Evolutionary conservation across 2,329 filamentous ascomycete genomes (phyloP), one percentile per base, ranked within the genome.

Genomic region (Pseudogymnoascus sp.): DNA sequence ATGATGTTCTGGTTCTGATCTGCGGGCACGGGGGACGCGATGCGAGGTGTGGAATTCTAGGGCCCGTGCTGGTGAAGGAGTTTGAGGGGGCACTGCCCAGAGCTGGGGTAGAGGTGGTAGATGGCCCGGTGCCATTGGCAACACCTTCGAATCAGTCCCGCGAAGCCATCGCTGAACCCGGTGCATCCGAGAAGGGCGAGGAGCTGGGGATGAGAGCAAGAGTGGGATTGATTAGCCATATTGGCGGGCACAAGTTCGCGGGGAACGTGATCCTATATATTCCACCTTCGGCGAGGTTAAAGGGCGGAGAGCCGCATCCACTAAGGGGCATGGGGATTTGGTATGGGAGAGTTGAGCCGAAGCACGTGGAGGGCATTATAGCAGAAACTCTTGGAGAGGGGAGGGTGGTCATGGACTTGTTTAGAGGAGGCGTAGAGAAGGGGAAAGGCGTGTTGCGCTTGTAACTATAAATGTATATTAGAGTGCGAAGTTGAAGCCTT

Each of bases 11-110:
- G n/a, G 84, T 99, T 31, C 77, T 97, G 19, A 88, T 97, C 46
- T 99, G 95, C 72, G 91, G 92, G 0, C 95, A 99, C 70, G 89
- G 88, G 13, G 86, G 87, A 2, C 82, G 95, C 10, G 95, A 99
- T 72, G 78, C 81, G 70, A 83, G 95, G 61, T 99, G 95, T 71
- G 93, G 95, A 0, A 77, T 90, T 21, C 80, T 93, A 67, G 93
- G 91, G 0, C 91, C 92, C 0, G 76, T 91, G 1, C 78, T 97
- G 13, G 79, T 84, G 68, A 75, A 76, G 0, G 88, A 92, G 69
- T 97, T 97, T 68, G 81, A 85, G 68, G 75, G 74, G 7, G 81
- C 84, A 69, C 73, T 93, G 5, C 74, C 75, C 1, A 74, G 72
- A 4, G 75, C 77, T 17, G 83, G 82, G 0, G 73, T 85, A 2